A percentile compares a stretch with the other conserved stretches of the same genome.
These are phyloP conservation scores for Calophaca sinica DNA, from an alignment of 306 rosid genomes.

Conservation along the genomic window DNA sequence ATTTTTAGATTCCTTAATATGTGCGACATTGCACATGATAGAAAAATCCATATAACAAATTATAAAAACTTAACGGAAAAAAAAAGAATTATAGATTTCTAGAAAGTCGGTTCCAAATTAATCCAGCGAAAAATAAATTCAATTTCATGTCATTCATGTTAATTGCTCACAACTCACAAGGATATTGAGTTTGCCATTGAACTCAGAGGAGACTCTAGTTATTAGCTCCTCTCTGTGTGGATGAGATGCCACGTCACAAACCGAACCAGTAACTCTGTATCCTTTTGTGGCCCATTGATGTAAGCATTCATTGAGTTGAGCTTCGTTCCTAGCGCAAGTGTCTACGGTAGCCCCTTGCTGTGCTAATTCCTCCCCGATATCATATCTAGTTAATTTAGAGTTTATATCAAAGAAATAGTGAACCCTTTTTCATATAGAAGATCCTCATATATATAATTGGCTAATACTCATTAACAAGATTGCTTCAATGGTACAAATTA, in stretches of 20 bases:
- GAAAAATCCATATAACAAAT: too few relatives aligned
- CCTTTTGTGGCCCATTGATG: slow-evolving; percentile 45
- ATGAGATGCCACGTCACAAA: slow-evolving; percentile 42
- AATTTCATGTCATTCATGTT: not conserved
- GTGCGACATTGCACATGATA: too few relatives aligned
- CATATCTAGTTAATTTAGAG: slow-evolving; percentile 43
- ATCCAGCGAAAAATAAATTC: not conserved
- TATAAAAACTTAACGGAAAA: too few relatives aligned
- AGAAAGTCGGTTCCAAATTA: too few relatives aligned
- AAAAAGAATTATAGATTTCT: too few relatives aligned
- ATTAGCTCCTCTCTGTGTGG: slow-evolving; percentile 40
- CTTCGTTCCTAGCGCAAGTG: slow-evolving; percentile 49
- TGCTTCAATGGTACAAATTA: too few relatives aligned
- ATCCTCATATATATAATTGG: too few relatives aligned
- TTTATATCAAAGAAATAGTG: not conserved
- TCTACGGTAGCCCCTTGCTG: slow-evolving; percentile 42
- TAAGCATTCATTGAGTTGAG: slow-evolving; percentile 43
- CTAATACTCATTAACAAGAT: too few relatives aligned
- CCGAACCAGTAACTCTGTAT: slow-evolving; percentile 44
- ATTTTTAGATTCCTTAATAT: too few relatives aligned
- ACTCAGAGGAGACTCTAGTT: slow-evolving; percentile 34
- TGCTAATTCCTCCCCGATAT: slow-evolving; percentile 51
- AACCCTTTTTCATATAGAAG: too few relatives aligned
- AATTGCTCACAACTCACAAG: slow-evolving; percentile 27
- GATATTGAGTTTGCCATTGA: slow-evolving; percentile 53